Percentiles rank a stretch among this genome's conserved stretches.
Evolutionary conservation across 352 stramenopile species (phyloP).

Genomic region (Pythium dissotocum): DNA sequence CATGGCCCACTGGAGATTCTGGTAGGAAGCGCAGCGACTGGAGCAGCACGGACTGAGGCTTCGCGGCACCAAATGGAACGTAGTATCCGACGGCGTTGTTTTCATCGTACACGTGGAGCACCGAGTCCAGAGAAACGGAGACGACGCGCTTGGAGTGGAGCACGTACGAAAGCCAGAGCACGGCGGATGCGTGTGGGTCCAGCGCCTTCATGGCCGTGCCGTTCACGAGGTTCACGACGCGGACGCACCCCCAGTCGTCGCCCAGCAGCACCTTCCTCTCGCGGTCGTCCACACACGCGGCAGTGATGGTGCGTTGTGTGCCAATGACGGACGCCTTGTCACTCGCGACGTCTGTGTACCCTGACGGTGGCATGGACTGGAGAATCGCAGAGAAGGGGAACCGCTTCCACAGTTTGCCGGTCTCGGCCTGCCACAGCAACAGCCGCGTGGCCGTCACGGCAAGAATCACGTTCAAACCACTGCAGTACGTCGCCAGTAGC

Average conservation of each 20-base stretch:
- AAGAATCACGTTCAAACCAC: slow-evolving; percentile 54
- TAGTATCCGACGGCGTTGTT: slow-evolving; percentile 74
- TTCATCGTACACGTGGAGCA: slow-evolving; percentile 70
- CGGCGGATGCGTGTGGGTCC: slow-evolving; percentile 48
- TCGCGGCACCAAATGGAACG: slow-evolving; percentile 53
- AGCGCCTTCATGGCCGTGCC: slow-evolving; percentile 85
- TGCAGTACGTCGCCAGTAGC: slow-evolving; percentile 59
- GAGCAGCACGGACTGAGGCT: slow-evolving; percentile 58
- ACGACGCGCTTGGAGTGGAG: slow-evolving; percentile 63
- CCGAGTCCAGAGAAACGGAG: slow-evolving; percentile 56
- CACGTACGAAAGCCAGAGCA: slow-evolving; percentile 59
- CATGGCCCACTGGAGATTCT: slow-evolving; percentile 11
- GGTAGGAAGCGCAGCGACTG: slow-evolving; percentile 57
- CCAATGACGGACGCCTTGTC: slow-evolving; percentile 5
- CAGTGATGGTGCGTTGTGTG: slow-evolving; percentile 44
- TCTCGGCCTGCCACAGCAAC: slow-evolving; percentile 62
- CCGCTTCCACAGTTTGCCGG: slow-evolving; percentile 49
- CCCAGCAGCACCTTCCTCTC: slow-evolving; percentile 81
- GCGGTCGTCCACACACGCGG: slow-evolving; percentile 80
- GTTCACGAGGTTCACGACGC: slow-evolving; percentile 76
- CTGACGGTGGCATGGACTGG: slow-evolving; percentile 19
- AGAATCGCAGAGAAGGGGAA: slow-evolving; percentile 52
- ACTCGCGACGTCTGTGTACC: slow-evolving; percentile 5
- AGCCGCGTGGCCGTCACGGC: slow-evolving; percentile 55
- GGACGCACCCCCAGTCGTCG: slow-evolving; percentile 62